phyloP scores from a whole-genome alignment of 257 asterid genomes.

The Gentiana straminea region DNA sequence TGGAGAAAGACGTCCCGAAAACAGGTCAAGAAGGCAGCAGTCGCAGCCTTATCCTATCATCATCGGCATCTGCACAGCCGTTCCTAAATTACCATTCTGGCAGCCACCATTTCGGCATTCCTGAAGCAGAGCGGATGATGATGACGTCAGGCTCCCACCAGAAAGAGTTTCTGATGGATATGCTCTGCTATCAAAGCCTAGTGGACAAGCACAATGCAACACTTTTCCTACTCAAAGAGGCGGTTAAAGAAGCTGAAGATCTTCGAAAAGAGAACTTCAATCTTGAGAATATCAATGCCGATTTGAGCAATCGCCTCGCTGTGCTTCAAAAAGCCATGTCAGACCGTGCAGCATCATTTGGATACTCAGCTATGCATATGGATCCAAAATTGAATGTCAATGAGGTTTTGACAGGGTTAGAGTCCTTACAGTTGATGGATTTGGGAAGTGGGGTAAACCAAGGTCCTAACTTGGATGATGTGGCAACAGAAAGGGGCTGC shows the following conservation, averaged over 20 bases:
- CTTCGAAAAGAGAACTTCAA: constrained; percentile 68
- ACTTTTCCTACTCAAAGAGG: constrained; percentile 36
- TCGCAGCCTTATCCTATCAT: neutral
- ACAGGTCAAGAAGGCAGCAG: constrained; percentile 7
- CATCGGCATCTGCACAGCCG: constrained; percentile 2
- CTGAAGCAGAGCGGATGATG: constrained; percentile 14
- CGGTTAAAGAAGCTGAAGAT: constrained; percentile 43
- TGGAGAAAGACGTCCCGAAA: constrained; percentile 14
- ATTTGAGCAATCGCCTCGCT: constrained; percentile 38
- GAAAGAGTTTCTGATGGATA: constrained; percentile 21
- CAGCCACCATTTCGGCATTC: constrained; percentile 2
- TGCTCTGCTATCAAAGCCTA: constrained; percentile 42
- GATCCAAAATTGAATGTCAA: constrained; percentile 22
- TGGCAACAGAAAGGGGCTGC: constrained; percentile 14
- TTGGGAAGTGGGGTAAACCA: constrained; percentile 25
- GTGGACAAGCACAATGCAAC: constrained; percentile 34
- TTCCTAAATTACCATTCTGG: constrained; percentile 8
- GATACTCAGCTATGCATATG: constrained; percentile 22
- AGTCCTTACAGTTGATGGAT: constrained; percentile 12
- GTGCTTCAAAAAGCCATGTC: constrained; percentile 25
- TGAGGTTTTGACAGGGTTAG: constrained; percentile 17
- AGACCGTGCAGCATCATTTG: constrained; percentile 15
- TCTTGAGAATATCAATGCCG: constrained; percentile 42
- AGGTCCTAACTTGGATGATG: constrained; percentile 19
- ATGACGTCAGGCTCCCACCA: constrained; percentile 24